These are phyloP conservation scores for Chlamydomonas incerta DNA, from an alignment of 139 green algal species.

Conservation along the genomic window DNA sequence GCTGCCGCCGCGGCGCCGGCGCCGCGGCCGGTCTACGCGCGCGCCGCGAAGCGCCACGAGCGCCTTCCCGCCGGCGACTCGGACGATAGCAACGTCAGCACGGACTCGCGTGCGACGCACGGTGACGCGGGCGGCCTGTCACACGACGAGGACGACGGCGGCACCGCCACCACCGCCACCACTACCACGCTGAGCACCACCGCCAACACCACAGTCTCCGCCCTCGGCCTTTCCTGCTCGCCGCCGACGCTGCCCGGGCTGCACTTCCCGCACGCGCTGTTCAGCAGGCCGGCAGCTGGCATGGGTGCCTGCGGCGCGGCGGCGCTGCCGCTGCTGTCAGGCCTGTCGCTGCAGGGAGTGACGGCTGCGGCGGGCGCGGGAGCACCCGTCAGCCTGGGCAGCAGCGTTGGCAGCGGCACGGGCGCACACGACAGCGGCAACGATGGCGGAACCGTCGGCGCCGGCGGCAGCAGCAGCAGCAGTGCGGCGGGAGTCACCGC, in stretches of 20 bases:
- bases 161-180: neutral
- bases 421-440: too few relatives aligned
- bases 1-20: neutral
- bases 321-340: neutral
- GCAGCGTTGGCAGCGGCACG: too few relatives aligned
- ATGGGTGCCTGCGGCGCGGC: too few relatives aligned
- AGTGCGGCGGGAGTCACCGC: too few relatives aligned
- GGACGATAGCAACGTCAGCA: constrained; percentile 19
- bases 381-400: too few relatives aligned
- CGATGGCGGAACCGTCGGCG: too few relatives aligned
- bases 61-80: neutral
- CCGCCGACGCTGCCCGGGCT: neutral
- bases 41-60: constrained; percentile 27
- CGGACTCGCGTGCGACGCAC: constrained; percentile 1
- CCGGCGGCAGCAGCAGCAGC: too few relatives aligned
- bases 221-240: constrained; percentile 11
- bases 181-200: neutral
- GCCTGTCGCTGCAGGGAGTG: too few relatives aligned
- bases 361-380: too few relatives aligned
- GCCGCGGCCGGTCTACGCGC: neutral
- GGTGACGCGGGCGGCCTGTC: neutral
- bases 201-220: neutral
- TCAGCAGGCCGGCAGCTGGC: neutral
- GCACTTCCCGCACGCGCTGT: neutral
- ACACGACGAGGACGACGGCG: constrained; percentile 36